phyloP scores from a whole-genome alignment of 192 early-diverging fungal species.

The Umbelopsis sp. region DNA sequence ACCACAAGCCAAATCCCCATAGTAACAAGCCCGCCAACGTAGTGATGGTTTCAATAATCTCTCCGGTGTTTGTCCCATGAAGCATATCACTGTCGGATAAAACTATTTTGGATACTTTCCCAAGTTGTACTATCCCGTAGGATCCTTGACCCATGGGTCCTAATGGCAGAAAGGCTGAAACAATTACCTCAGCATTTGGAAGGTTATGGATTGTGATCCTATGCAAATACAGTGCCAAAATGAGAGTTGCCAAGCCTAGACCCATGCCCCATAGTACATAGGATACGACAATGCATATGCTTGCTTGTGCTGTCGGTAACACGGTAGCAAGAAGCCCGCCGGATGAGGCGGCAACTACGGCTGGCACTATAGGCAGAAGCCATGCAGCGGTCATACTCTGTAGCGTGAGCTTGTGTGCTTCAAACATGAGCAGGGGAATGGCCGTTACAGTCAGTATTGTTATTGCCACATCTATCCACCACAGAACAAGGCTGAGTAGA shows the following conservation, averaged over 20 bases:
- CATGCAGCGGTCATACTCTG: constrained; percentile 48
- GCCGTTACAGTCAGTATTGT: constrained; percentile 39
- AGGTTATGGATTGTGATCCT: constrained; percentile 50
- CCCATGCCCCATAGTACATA: constrained; percentile 55
- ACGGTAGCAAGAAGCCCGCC: constrained; percentile 41
- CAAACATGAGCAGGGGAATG: constrained; percentile 45
- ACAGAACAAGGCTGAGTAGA: constrained; percentile 44
- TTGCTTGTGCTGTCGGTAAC: constrained; percentile 26
- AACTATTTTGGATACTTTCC: constrained; percentile 37
- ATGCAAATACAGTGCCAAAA: constrained; percentile 50
- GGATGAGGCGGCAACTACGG: constrained; percentile 47
- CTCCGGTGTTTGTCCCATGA: constrained; percentile 36
- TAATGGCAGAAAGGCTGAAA: constrained; percentile 50
- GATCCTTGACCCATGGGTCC: constrained; percentile 56
- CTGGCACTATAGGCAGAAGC: constrained; percentile 54
- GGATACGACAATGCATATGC: constrained; percentile 40
- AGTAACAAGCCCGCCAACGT: constrained; percentile 43
- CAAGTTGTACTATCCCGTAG: constrained; percentile 52
- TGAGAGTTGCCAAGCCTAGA: constrained; percentile 42
- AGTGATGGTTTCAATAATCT: constrained; percentile 36
- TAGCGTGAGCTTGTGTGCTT: constrained; percentile 47
- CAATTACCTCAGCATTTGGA: constrained; percentile 54
- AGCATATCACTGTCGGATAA: constrained; percentile 32
- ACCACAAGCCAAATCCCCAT: constrained; percentile 54
- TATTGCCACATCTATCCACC: constrained; percentile 44